A percentile compares a stretch with the other conserved stretches of the same genome.
Evolutionary conservation across 2,329 filamentous ascomycete genomes (phyloP).

Genomic region (Teratosphaeria epicoccoides): DNA sequence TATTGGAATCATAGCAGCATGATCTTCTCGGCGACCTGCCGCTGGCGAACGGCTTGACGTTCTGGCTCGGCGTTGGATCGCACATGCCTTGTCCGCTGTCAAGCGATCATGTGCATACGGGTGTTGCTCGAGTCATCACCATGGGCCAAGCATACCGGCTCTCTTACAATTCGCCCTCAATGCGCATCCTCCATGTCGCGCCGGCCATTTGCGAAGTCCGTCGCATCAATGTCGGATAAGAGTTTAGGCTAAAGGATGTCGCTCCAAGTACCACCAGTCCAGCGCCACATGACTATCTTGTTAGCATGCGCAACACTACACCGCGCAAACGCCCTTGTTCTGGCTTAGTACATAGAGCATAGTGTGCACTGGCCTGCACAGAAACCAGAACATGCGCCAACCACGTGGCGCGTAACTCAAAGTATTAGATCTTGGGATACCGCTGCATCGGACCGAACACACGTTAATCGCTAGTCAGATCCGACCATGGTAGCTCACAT

Average conservation of each 20-base stretch:
- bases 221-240: not conserved
- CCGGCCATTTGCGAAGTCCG: not conserved
- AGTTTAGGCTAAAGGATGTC: not conserved
- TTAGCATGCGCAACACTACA: no score
- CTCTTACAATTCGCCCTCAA: no score
- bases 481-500: not conserved
- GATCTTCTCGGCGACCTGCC: not conserved
- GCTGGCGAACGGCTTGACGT: no score
- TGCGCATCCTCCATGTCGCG: no score
- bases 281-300: no score
- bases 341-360: not conserved
- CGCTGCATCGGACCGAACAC: not conserved
- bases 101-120: no score
- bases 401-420: not conserved
- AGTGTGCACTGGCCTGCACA: not conserved
- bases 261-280: no score
- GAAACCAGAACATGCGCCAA: not conserved
- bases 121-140: no score
- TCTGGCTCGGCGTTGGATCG: no score
- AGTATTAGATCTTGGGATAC: not conserved
- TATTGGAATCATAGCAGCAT: not conserved
- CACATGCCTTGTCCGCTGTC: no score
- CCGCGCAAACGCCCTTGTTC: not conserved
- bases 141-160: no score
- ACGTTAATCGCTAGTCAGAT: not conserved